Evolutionary conservation across 305 asterid species (phyloP).

Genomic region (Fraxinus albicans): DNA sequence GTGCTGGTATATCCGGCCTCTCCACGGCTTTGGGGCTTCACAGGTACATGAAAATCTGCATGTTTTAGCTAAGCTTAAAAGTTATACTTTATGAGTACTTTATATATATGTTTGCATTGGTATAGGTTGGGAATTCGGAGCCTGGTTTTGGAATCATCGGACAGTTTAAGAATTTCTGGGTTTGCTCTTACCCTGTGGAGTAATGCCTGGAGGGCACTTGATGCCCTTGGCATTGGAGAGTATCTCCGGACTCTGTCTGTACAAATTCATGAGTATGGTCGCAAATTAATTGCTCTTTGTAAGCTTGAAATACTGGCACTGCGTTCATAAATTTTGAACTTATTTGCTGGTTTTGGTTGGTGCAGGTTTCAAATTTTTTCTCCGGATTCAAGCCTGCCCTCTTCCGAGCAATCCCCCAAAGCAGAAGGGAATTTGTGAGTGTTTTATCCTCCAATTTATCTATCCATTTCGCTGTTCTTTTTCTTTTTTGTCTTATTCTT

Average conservation of each 20-base stretch:
- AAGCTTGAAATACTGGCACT: no score
- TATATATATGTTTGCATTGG: neutral
- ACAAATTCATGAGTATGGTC: conserved; percentile 38
- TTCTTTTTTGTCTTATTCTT: no score
- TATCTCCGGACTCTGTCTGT: conserved; percentile 38
- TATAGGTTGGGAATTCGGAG: conserved; percentile 56
- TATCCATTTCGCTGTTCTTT: no score
- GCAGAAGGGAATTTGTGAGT: conserved; percentile 39
- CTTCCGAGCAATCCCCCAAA: conserved; percentile 20
- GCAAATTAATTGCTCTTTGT: neutral
- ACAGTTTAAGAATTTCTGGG: conserved; percentile 47
- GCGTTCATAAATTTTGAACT: no score
- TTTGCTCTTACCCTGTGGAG: conserved; percentile 62
- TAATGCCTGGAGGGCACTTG: conserved; percentile 77
- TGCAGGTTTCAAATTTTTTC: conserved; percentile 34
- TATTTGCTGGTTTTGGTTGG: no score
- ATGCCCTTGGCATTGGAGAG: conserved; percentile 63
- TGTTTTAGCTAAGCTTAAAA: neutral
- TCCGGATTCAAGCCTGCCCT: conserved; percentile 19
- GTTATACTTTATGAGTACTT: neutral
- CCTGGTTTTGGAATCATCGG: conserved; percentile 68
- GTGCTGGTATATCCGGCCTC: conserved; percentile 66
- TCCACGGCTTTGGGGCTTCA: conserved; percentile 48
- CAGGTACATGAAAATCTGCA: conserved; percentile 26
- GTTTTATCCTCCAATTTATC: no score